Base-by-base conservation (phyloP, 2,329 filamentous ascomycete genomes). In the Cladobotryum mycophilum region DNA sequence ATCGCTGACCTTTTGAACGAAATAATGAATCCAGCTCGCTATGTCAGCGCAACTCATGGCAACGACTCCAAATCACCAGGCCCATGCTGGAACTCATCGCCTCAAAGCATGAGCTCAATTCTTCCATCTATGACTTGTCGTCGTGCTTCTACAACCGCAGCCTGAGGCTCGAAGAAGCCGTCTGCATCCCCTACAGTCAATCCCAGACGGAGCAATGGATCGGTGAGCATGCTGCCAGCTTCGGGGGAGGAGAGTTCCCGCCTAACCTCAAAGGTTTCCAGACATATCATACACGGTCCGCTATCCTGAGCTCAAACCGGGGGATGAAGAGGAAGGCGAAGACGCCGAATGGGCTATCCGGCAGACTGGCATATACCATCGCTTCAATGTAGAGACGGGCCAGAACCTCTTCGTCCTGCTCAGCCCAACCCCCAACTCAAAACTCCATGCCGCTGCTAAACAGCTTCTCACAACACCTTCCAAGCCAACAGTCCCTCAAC, bases 11-110 rank as follows among this genome's bases (percentile, higher is more conserved):
- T 17, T n/a, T n/a, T n/a, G n/a, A 5, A 30, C 13, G 11, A 18
- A 40, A n/a, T 22, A 30, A n/a, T 22, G n/a, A n/a, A n/a, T n/a
- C n/a, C 33, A 64, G 62, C 43, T 65, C 61, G 5, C 59, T 65
- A 51, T 63, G 61, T 35, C 61, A 64, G 50, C 55, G 52, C 38
- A 65, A 57, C 30, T 65, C 62, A 9, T 65, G 61, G 61, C 55
- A 55, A 13, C 56, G 60, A 3, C 44, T 65, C 9, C 59, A 65
- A 44, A 47, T 61, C 37, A 61, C 61, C 2, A 54, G 37, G 40
- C 53, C 50, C 1, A 57, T 63, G 53, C 52, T 65, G 4, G 53
- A 60, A 3, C 49, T 54, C 17, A 55, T 65, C 41, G 55, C 59
- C 5, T 49, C 55, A 5, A 54, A 53, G n/a, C 60, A 62, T 47